A percentile compares a stretch with the other conserved stretches of the same genome.
Evolutionary conservation across 441 rosid genomes (phyloP).

Genomic region (Gossypium laxum): DNA sequence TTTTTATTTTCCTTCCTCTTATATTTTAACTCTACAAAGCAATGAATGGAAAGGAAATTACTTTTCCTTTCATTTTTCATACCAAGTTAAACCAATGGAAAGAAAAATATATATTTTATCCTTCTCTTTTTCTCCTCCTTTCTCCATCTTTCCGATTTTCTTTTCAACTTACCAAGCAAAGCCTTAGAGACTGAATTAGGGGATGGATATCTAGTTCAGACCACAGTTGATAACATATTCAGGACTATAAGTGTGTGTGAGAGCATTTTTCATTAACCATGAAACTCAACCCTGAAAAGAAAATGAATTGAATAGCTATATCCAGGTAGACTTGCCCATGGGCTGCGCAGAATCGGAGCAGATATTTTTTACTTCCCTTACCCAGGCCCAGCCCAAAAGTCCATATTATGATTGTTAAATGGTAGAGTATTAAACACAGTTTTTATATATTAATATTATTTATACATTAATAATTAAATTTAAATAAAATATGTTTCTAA

Average conservation of each 20-base stretch:
- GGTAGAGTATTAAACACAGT: not conserved
- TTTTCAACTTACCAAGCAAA: not conserved
- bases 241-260: not conserved
- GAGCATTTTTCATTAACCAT: slow-evolving; percentile 12
- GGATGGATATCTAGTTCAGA: slow-evolving; percentile 1
- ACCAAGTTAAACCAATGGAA: not conserved
- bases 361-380: not conserved
- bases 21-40: not conserved
- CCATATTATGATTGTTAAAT: not conserved
- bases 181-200: not conserved
- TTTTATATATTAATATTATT: not conserved
- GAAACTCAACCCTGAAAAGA: slow-evolving; percentile 3
- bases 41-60: not conserved
- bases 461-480: not conserved
- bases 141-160: not conserved
- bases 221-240: not conserved
- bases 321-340: slow-evolving; percentile 34
- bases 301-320: slow-evolving; percentile 59
- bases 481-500: not conserved
- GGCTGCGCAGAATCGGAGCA: not conserved
- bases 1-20: no score
- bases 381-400: not conserved
- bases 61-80: not conserved
- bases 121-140: not conserved
- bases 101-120: not conserved